A percentile compares a stretch with the other conserved stretches of the same genome.
These are phyloP conservation scores for Microstegium vimineum DNA, from an alignment of 176 grass and related monocot species.

Conservation along the genomic window DNA sequence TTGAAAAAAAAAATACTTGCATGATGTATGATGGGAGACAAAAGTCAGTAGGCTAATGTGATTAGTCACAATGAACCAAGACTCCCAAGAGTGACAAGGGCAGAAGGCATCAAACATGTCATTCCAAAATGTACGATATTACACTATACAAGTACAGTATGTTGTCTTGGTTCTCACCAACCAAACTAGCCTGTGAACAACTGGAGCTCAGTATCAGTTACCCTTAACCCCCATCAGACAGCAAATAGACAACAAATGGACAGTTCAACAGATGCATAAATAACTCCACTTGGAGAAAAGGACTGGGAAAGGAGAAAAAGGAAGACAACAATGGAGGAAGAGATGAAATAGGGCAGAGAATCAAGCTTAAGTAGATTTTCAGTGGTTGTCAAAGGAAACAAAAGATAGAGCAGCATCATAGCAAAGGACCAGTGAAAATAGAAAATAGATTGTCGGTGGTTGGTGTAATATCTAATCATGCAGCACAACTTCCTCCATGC, in stretches of 20 bases:
- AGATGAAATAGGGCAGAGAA: conserved; percentile 8
- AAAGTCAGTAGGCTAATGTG: background rate
- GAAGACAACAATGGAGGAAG: conserved; percentile 10
- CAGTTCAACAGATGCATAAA: conserved; percentile 28
- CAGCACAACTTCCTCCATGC: background rate
- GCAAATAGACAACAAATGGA: conserved; percentile 19
- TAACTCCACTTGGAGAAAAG: conserved; percentile 28
- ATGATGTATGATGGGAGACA: background rate
- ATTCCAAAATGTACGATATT: conserved; percentile 7
- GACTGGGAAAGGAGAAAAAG: background rate
- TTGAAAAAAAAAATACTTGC: background rate
- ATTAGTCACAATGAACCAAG: conserved; percentile 7
- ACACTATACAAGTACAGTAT: background rate
- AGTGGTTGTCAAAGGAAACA: conserved; percentile 22
- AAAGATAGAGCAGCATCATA: conserved; percentile 7
- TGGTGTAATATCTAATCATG: conserved; percentile 16
- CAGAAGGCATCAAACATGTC: background rate
- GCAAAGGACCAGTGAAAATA: background rate
- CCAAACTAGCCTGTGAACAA: conserved; percentile 10
- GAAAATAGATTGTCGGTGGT: background rate
- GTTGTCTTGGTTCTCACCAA: conserved; percentile 3
- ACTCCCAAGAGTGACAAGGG: background rate
- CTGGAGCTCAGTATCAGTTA: conserved; percentile 14
- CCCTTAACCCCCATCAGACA: conserved; percentile 8
- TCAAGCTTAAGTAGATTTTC: conserved; percentile 42